Conservation (phyloP, 257 asterid species). For the Craterostigma plantagineum region DNA sequence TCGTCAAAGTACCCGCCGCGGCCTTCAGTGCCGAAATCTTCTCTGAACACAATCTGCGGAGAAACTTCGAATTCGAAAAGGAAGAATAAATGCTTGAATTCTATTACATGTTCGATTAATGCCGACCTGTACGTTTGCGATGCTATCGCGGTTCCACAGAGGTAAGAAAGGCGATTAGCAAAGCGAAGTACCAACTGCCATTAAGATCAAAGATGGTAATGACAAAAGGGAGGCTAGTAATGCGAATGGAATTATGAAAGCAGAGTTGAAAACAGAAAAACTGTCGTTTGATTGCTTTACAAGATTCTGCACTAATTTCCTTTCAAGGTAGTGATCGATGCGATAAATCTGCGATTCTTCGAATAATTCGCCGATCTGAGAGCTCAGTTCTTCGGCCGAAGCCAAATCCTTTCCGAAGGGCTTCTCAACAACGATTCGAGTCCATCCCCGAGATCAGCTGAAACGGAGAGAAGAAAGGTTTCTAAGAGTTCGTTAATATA, state of each 20-base stretch:
- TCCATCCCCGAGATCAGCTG: constrained; percentile 99
- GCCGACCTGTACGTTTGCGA: constrained; percentile 76
- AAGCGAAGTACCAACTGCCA: constrained; percentile 96
- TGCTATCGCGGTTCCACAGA: constrained; percentile 96
- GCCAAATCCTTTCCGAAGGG: constrained; percentile 97
- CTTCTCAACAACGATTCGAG: constrained; percentile 94
- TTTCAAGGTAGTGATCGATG: constrained; percentile 94
- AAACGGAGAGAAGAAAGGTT: constrained; percentile 9
- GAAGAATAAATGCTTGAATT: too few relatives aligned
- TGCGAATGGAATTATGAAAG: not conserved
- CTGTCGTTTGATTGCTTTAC: constrained; percentile 35
- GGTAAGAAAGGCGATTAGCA: constrained; percentile 94
- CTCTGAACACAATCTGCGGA: constrained; percentile 88
- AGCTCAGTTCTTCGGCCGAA: constrained; percentile 81
- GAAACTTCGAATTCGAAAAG: too few relatives aligned
- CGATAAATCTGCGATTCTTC: constrained; percentile 91
- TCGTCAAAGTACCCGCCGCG: constrained; percentile 99
- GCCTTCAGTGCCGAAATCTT: constrained; percentile 98
- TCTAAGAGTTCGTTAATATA: not conserved
- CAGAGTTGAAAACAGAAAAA: constrained; percentile 2
- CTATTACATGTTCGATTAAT: too few relatives aligned
- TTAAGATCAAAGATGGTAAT: constrained; percentile 11
- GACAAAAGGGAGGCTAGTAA: not conserved
- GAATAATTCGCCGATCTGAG: constrained; percentile 85
- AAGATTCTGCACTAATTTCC: constrained; percentile 95